Conservation (phyloP, 169 alveolate species). For the Theileria parva region DNA sequence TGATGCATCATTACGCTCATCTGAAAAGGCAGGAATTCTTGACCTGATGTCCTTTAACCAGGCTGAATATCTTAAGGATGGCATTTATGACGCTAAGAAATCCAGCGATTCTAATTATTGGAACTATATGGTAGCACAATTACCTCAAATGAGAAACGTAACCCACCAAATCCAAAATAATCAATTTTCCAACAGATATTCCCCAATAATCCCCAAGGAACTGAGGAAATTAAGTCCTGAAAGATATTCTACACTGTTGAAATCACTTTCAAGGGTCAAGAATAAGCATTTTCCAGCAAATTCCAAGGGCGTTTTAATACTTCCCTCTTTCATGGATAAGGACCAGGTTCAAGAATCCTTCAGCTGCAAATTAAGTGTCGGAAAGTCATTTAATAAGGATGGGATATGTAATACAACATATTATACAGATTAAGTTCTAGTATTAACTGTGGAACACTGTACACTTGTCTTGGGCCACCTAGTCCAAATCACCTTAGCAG, state of each 20-base stretch:
- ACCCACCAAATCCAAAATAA: not conserved
- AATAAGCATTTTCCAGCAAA: constrained; percentile 13
- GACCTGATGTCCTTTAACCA: constrained; percentile 35
- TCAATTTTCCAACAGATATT: not conserved
- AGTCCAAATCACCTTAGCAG: constrained; percentile 54
- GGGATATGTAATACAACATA: constrained; percentile 39
- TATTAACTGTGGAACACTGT: not conserved
- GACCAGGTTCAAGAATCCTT: constrained; percentile 6
- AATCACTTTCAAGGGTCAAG: constrained; percentile 27
- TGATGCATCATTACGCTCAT: constrained; percentile 42
- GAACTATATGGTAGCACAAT: constrained; percentile 44
- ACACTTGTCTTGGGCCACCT: constrained; percentile 59
- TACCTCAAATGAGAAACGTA: constrained; percentile 28
- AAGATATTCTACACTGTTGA: constrained; percentile 24
- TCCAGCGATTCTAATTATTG: constrained; percentile 8
- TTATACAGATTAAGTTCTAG: constrained; percentile 16
- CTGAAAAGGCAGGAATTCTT: constrained; percentile 59
- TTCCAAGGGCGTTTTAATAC: constrained; percentile 20
- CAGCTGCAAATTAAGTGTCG: constrained; percentile 23
- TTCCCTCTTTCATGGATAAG: constrained; percentile 30
- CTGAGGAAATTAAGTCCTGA: not conserved
- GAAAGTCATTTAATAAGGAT: constrained; percentile 27
- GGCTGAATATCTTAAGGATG: constrained; percentile 49
- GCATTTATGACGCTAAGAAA: constrained; percentile 19
- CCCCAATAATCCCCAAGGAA: not conserved